phyloP scores from a whole-genome alignment of 768 basidiomycete species.

The Leucosporidium creatinivorum region DNA sequence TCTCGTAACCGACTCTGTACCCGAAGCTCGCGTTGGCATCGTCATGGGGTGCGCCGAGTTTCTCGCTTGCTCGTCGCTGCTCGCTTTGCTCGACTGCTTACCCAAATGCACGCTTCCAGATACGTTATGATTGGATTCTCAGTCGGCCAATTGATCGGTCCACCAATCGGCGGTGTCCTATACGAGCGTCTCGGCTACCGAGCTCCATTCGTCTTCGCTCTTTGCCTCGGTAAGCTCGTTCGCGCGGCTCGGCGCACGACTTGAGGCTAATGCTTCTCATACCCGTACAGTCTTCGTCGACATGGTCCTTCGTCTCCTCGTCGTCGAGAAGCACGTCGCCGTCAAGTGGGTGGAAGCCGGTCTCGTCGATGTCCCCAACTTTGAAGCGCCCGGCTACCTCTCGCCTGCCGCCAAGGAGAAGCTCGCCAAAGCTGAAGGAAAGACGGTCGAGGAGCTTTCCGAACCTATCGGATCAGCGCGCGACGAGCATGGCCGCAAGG shows the following conservation, averaged over 20 bases:
- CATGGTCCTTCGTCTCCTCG: conserved; percentile 23
- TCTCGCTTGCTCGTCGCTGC: neutral
- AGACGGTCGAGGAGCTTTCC: neutral
- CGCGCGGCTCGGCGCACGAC: neutral
- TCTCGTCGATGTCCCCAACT: conserved; percentile 4
- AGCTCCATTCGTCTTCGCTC: conserved; percentile 29
- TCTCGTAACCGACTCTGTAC: conserved; percentile 18
- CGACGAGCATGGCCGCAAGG: too few relatives aligned
- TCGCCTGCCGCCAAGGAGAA: neutral
- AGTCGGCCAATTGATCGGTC: conserved; percentile 10
- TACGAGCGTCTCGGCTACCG: conserved; percentile 24
- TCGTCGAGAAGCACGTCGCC: conserved; percentile 30
- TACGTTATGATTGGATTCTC: conserved; percentile 24
- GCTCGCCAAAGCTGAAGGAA: too few relatives aligned
- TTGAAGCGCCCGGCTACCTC: conserved; percentile 25
- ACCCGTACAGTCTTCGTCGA: conserved; percentile 17
- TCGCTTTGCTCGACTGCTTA: too few relatives aligned
- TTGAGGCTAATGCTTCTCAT: too few relatives aligned
- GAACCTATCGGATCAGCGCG: neutral
- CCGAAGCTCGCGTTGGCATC: conserved; percentile 17
- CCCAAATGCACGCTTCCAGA: neutral
- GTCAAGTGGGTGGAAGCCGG: conserved; percentile 13
- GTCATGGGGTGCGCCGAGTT: conserved; percentile 10
- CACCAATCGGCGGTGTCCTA: conserved; percentile 1
- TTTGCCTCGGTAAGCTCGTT: conserved; percentile 7